Evolutionary conservation across 2,329 filamentous ascomycete genomes (phyloP).

Genomic region (Biscogniauxia marginata): DNA sequence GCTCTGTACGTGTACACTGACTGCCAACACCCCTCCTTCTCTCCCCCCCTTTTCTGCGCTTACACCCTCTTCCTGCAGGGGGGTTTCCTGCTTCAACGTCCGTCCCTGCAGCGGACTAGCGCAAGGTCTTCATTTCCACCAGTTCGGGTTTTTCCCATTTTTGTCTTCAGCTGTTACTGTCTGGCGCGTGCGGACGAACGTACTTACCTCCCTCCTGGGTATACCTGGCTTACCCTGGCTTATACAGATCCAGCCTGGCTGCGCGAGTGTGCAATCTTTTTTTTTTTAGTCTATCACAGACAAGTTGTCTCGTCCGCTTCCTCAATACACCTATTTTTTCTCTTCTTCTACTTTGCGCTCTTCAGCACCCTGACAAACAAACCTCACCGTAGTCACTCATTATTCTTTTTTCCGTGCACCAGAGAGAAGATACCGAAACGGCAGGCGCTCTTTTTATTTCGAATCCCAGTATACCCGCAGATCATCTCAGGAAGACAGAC

Average conservation of each 20-base stretch:
- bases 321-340: constrained; percentile 1
- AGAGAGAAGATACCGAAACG: background rate
- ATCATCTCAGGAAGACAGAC: background rate
- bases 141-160: constrained; percentile 20
- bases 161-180: constrained; percentile 9
- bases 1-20: background rate
- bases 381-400: constrained; percentile 24
- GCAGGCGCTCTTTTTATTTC: background rate
- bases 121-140: constrained; percentile 18
- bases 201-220: background rate
- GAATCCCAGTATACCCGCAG: background rate
- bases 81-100: constrained; percentile 1
- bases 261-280: background rate
- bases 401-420: constrained; percentile 2
- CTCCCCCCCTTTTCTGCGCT: background rate
- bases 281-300: background rate
- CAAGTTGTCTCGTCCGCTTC: background rate
- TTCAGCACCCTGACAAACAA: constrained; percentile 3
- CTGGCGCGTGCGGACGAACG: background rate
- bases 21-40: background rate
- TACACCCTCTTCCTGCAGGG: background rate
- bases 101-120: constrained; percentile 2
- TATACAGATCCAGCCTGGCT: background rate
- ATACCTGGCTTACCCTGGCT: background rate
- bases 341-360: constrained; percentile 5